Conservation (phyloP, 371 early-diverging fungal species). For the Chytridiales sp. region DNA sequence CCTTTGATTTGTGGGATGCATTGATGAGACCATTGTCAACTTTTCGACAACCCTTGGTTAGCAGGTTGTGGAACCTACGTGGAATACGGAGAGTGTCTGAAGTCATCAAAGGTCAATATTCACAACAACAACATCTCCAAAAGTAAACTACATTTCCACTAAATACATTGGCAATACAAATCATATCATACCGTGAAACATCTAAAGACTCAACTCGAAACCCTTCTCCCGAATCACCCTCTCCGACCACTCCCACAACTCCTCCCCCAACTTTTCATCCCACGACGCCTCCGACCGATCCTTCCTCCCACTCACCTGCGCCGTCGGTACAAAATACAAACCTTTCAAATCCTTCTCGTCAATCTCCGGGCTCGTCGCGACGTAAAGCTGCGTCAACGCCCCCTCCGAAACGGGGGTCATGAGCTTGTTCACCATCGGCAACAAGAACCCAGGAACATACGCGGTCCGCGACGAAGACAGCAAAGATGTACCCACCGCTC, state of each 20-base stretch:
- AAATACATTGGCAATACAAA: too few relatives aligned
- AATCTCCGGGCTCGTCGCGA: constrained; percentile 37
- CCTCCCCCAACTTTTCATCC: constrained; percentile 15
- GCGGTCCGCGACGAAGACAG: neutral
- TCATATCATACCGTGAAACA: too few relatives aligned
- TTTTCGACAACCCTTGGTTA: too few relatives aligned
- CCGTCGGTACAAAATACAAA: constrained; percentile 39
- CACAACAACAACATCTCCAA: too few relatives aligned
- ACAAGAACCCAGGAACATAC: neutral
- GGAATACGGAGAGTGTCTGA: too few relatives aligned
- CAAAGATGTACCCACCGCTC: constrained; percentile 25
- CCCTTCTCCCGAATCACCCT: constrained; percentile 23
- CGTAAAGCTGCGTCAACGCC: constrained; percentile 40
- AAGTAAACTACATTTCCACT: too few relatives aligned
- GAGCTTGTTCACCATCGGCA: too few relatives aligned
- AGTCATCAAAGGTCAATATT: too few relatives aligned
- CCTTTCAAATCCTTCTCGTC: constrained; percentile 29
- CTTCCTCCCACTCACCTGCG: constrained; percentile 5
- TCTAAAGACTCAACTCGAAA: too few relatives aligned
- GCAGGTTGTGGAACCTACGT: too few relatives aligned
- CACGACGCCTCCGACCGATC: constrained; percentile 10
- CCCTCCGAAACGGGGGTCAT: constrained; percentile 33
- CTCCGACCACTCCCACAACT: constrained; percentile 33
- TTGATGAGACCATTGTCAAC: too few relatives aligned
- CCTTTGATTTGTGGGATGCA: too few relatives aligned